Evolutionary conservation across 2,329 filamentous ascomycete species (phyloP), one percentile per base, ranked within the genome.

Genomic region (Monosporascus cannonballus): DNA sequence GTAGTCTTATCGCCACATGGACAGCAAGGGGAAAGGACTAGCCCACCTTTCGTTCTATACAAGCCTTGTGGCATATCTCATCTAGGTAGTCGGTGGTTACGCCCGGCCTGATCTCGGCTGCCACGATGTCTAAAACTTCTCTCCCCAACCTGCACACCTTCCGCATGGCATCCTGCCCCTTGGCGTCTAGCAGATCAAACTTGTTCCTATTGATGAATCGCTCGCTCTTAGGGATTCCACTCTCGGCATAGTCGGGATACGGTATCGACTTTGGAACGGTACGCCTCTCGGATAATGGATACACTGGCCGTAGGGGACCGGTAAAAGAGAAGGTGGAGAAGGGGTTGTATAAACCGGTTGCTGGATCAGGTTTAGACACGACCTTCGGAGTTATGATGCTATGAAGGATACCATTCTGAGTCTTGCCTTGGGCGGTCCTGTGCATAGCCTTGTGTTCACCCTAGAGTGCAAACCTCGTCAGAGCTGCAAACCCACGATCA

Each of bases 11-110:
- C 24, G 34, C 18, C 17, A 4, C 9, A 11, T 30, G 45, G 17
- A 37, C 7, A 24, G 5, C 6, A n/a, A 11, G 7, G 18, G 22
- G 20, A 27, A n/a, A 4, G 9, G n/a, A 38, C 18, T 15, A 22
- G 70, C 88, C 74, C 74, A 96, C 93, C 61, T 96, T 83, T 72
- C 94, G 83, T 73, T 96, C 93, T 59, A 97, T 76, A 68, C 90
- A 96, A 49, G 93, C 94, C 63, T 96, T 90, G 76, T 99, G 94
- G 41, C 96, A 92, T 57, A 97, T 78, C 72, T 95, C 87, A 67
- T 99, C 94, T 54, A 99, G 90, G 64, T 95, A 86, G 67, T 99
- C 94, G 6, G 94, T 97, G 6, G 93, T 96, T 36, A 97, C 87
- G 48, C 94, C 94, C n/a, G 94, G 93, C 67, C 85, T 87, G 46